Conservation (phyloP, 1,284 basidiomycete genomes). For the Marasmius sp. region DNA sequence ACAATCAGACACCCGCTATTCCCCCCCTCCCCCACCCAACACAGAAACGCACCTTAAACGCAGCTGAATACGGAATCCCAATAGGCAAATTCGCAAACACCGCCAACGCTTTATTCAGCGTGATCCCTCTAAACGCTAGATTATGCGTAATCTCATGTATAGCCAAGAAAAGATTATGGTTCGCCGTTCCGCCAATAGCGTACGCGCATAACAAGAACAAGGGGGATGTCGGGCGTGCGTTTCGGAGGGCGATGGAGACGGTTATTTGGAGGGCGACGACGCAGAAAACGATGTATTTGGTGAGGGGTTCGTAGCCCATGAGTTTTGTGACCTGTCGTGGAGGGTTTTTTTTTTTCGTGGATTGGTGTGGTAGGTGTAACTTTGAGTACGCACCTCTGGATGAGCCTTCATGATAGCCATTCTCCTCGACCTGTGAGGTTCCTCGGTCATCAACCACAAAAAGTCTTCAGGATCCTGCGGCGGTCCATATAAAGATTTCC, state of each 20-base stretch:
- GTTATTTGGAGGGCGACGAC: constrained; percentile 81
- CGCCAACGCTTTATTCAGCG: constrained; percentile 84
- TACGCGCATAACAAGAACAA: constrained; percentile 82
- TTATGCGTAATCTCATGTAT: constrained; percentile 99
- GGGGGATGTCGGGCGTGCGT: constrained; percentile 68
- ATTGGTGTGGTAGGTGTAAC: neutral
- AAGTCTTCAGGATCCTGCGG: constrained; percentile 80
- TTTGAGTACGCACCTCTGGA: constrained; percentile 76
- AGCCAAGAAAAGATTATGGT: constrained; percentile 96
- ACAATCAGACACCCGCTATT: constrained; percentile 4
- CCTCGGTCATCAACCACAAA: constrained; percentile 96
- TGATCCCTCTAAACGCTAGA: constrained; percentile 85
- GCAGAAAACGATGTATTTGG: constrained; percentile 80
- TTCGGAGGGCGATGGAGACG: constrained; percentile 65
- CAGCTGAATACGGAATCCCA: constrained; percentile 91
- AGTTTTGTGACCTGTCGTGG: constrained; percentile 90
- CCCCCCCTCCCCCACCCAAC: neutral
- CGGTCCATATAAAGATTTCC: constrained; percentile 42
- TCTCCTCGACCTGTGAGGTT: constrained; percentile 88
- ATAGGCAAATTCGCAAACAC: constrained; percentile 93
- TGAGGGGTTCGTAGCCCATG: constrained; percentile 92
- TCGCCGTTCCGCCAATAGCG: constrained; percentile 88
- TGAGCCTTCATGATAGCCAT: constrained; percentile 93
- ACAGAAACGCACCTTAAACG: constrained; percentile 77
- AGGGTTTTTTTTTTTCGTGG: neutral